These are phyloP conservation scores for Colletotrichum aenigma DNA, from an alignment of 2,329 filamentous ascomycete species.

Conservation along the genomic window DNA sequence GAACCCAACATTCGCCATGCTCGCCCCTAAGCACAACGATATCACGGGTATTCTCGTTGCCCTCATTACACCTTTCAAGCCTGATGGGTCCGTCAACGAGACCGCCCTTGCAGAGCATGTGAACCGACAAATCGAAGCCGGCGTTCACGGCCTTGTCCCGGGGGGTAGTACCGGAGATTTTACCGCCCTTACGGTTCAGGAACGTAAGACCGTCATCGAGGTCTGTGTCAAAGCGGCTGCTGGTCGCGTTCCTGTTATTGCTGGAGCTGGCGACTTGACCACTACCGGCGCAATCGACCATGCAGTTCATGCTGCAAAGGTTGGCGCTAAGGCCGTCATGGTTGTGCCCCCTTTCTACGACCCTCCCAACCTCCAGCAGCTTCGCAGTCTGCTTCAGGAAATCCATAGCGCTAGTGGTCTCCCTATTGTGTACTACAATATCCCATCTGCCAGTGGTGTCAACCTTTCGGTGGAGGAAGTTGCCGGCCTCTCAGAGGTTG, in stretches of 20 bases:
- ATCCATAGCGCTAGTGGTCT: conserved; percentile 42
- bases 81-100: conserved; percentile 45
- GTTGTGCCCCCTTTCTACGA: conserved; percentile 56
- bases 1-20: background rate
- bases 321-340: conserved; percentile 48
- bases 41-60: conserved; percentile 51
- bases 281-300: conserved; percentile 44
- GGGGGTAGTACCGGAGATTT: conserved; percentile 57
- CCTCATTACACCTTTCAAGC: conserved; percentile 51
- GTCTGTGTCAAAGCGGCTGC: conserved; percentile 38
- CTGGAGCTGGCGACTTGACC: conserved; percentile 46
- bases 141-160: conserved; percentile 55
- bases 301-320: conserved; percentile 40
- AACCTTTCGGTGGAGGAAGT: conserved; percentile 45
- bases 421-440: conserved; percentile 56
- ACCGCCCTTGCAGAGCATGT: conserved; percentile 45
- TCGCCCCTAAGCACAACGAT: conserved; percentile 5
- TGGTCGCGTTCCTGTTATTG: conserved; percentile 45
- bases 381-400: conserved; percentile 43
- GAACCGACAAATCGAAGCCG: conserved; percentile 45
- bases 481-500: conserved; percentile 45
- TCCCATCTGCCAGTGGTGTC: conserved; percentile 49
- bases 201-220: conserved; percentile 49
- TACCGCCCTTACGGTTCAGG: conserved; percentile 44
- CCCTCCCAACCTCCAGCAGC: conserved; percentile 41